Percentiles rank a stretch among this genome's conserved stretches.
Evolutionary conservation across 2,329 filamentous ascomycete genomes (phyloP).

Genomic region (Rosellinia necatrix): DNA sequence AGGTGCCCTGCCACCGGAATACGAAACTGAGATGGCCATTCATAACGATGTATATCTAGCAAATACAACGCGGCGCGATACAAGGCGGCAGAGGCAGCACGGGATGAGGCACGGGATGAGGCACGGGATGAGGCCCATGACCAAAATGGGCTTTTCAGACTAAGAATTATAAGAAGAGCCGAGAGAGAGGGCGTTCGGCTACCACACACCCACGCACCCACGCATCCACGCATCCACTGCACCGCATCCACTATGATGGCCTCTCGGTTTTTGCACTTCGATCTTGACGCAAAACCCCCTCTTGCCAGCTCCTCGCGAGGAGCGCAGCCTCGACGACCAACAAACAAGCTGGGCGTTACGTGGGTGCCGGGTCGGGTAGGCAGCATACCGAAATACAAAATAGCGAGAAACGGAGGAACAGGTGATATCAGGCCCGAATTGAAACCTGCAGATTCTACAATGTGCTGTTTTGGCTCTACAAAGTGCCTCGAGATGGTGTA

Average conservation of each 20-base stretch:
- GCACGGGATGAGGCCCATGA: too few species aligned
- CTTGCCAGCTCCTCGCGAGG: not conserved
- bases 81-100: too few species aligned
- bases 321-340: slow-evolving; percentile 6
- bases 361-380: slow-evolving; percentile 9
- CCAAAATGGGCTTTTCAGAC: too few species aligned
- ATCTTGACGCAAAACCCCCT: slow-evolving; percentile 11
- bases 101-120: not conserved
- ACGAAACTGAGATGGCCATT: not conserved
- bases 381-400: not conserved
- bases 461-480: not conserved
- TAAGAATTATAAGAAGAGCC: too few species aligned
- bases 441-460: not conserved
- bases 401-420: not conserved
- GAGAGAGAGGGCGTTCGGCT: too few species aligned
- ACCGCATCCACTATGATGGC: too few species aligned
- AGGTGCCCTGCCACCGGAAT: not conserved
- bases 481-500: not conserved
- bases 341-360: slow-evolving; percentile 14
- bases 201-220: too few species aligned
- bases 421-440: not conserved
- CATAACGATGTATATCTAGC: too few species aligned
- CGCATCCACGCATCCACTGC: too few species aligned
- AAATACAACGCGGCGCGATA: too few species aligned
- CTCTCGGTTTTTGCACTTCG: slow-evolving; percentile 18